These are phyloP conservation scores for Chaetomium sp. DNA, from an alignment of 2,329 filamentous ascomycete genomes.

Conservation along the genomic window DNA sequence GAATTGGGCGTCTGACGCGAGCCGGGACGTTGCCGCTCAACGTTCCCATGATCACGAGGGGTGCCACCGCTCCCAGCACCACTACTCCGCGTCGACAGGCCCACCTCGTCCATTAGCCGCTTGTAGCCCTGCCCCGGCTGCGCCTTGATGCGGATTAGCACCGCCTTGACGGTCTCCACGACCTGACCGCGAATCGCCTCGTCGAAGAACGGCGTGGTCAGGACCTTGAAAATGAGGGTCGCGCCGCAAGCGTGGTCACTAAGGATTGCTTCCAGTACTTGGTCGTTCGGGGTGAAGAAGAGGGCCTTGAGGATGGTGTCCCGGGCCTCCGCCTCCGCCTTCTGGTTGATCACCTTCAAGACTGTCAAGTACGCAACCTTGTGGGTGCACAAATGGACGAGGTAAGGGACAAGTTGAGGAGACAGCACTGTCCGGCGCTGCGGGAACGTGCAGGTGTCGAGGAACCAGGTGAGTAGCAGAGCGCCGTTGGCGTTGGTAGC, in stretches of 20 bases:
- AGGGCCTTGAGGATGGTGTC: conserved; percentile 87
- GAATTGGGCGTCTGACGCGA: conserved; percentile 57
- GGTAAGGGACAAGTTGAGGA: conserved; percentile 85
- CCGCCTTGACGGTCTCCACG: conserved; percentile 87
- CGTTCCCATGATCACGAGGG: conserved; percentile 49
- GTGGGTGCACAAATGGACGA: conserved; percentile 95
- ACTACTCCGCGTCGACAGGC: conserved; percentile 69
- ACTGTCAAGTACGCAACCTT: conserved; percentile 98
- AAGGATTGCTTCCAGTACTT: conserved; percentile 85
- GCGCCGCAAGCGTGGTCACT: conserved; percentile 90
- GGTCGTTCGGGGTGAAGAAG: conserved; percentile 88
- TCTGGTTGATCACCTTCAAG: conserved; percentile 97
- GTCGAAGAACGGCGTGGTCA: conserved; percentile 97
- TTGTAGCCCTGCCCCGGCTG: conserved; percentile 96
- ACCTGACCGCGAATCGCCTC: conserved; percentile 86
- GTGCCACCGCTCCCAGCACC: conserved; percentile 45
- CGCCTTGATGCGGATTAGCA: conserved; percentile 86
- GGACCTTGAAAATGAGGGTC: conserved; percentile 96
- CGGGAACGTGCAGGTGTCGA: conserved; percentile 96
- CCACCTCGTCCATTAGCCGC: conserved; percentile 97
- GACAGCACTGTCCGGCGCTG: conserved; percentile 87
- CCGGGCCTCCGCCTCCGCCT: conserved; percentile 87
- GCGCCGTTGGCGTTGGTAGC: conserved; percentile 96
- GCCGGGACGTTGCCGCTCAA: conserved; percentile 56
- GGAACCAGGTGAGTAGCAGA: conserved; percentile 91